Base-by-base conservation (phyloP, 768 basidiomycete genomes). In the Cystobasidiopsis lactophilus region DNA sequence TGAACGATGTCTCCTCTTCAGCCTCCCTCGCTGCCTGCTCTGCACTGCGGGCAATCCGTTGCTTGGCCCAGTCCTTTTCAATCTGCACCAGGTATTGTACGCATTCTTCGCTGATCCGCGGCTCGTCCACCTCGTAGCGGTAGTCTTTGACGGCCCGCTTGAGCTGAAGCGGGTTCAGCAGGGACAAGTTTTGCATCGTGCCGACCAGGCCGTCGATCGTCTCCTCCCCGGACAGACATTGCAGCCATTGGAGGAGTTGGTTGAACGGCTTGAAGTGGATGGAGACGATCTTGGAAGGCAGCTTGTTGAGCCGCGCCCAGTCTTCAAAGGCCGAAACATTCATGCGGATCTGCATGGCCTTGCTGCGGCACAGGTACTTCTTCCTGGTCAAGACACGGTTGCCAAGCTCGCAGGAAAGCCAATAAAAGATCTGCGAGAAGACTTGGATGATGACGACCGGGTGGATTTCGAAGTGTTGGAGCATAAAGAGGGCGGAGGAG, bases 351-450 rank as follows among this genome's bases (percentile, higher is more conserved):
- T 91, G 89, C 52, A 83, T 70, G 2, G 93, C 89, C 62, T 83
- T 73, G 30, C 84, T 85, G 59, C 91, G 77, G 68, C 93, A 95
- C 3, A 96, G 70, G 63, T 85, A 91, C 64, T 88, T 93, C 70
- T 86, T 93, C 52, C 58, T 51, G 13, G 62, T 61, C 16, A 69
- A 57, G 29, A 69, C 63, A 10, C 67, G 59, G 48, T 70, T 70
- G 61, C 68, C 60, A n/a, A 64, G 65, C 78, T 72, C 72, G 57
- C 86, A 85, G 23, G 86, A 80, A 51, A 86, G 80, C 93, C 93
- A 98, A 65, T 89, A 95, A 71, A 93, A 80, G n/a, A 93, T 77
- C 67, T 98, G 93, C 1, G 86, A 89, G 78, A 88, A 91, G 47
- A 89, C 73, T 65, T 98, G 93, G 5, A 80, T 78, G 48, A 78